Conservation (phyloP, 768 basidiomycete genomes). For the Rhizopogon roseolus region DNA sequence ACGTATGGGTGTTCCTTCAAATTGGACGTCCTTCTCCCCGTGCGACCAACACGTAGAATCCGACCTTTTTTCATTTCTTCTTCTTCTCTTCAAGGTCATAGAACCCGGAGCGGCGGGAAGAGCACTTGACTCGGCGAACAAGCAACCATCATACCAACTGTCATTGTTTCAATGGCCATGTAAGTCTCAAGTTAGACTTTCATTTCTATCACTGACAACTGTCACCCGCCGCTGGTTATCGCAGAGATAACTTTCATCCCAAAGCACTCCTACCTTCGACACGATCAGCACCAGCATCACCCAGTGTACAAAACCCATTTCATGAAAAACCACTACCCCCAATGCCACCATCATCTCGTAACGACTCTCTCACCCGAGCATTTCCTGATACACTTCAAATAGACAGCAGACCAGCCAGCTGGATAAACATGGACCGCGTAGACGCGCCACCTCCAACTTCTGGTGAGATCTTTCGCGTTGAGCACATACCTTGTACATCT, state of each 20-base stretch:
- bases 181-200: constrained; percentile 10
- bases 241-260: constrained; percentile 19
- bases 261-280: constrained; percentile 16
- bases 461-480: constrained; percentile 16
- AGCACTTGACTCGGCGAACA: too few species aligned
- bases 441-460: constrained; percentile 2
- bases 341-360: constrained; percentile 21
- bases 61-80: too few species aligned
- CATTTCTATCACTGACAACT: background rate
- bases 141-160: too few species aligned
- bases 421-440: constrained; percentile 15
- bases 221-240: background rate
- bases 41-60: too few species aligned
- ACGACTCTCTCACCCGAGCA: constrained; percentile 15
- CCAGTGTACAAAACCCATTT: constrained; percentile 6
- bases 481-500: too few species aligned
- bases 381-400: constrained; percentile 16
- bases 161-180: constrained; percentile 12
- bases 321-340: constrained; percentile 35
- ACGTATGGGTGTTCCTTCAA: too few species aligned
- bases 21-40: too few species aligned
- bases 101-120: too few species aligned
- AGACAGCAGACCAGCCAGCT: constrained; percentile 14
- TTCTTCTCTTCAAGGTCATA: too few species aligned
- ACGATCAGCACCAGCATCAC: constrained; percentile 21